A percentile compares a stretch with the other conserved stretches of the same genome.
Conservation (phyloP, 2,329 filamentous ascomycete genomes). For the Fusarium continuum region DNA sequence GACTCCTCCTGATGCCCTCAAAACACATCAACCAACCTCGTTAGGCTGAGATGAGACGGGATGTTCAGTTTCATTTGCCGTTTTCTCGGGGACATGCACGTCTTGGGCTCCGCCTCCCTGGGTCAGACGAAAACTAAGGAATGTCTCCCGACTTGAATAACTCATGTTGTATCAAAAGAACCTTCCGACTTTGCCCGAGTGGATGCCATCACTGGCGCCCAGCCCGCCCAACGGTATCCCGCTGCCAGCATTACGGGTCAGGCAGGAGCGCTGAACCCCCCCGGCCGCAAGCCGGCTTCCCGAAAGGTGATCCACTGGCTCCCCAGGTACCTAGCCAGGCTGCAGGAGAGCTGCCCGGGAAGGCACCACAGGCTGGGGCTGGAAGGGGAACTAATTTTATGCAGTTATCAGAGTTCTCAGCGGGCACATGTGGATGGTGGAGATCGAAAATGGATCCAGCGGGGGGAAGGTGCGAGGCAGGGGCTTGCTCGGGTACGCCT, state of each 20-base stretch:
- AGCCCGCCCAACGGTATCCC: conserved; percentile 33
- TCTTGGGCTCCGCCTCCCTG: conserved; percentile 24
- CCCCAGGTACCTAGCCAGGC: too few relatives aligned
- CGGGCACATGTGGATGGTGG: conserved; percentile 8
- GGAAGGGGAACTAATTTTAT: conserved; percentile 20
- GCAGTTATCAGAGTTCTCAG: conserved; percentile 24
- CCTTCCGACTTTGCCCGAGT: conserved; percentile 42
- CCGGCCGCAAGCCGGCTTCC: conserved; percentile 22
- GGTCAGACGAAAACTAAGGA: conserved; percentile 37
- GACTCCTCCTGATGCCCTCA: conserved; percentile 7
- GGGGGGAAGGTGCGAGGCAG: conserved; percentile 30
- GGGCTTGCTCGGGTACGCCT: conserved; percentile 42
- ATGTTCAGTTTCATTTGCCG: conserved; percentile 27
- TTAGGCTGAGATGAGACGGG: conserved; percentile 8
- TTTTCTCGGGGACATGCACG: neutral
- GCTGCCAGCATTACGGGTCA: conserved; percentile 37
- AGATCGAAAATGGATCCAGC: conserved; percentile 12
- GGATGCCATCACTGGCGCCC: conserved; percentile 34
- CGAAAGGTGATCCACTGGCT: conserved; percentile 19
- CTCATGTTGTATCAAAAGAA: conserved; percentile 17
- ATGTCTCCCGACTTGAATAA: conserved; percentile 41
- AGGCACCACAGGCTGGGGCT: neutral
- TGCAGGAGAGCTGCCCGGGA: conserved; percentile 19
- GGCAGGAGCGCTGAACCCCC: conserved; percentile 21
- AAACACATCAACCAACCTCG: neutral